A percentile compares a stretch with the other conserved stretches of the same genome.
Conservation (phyloP, 345 rosid species). For the Leavenworthia alabamica region DNA sequence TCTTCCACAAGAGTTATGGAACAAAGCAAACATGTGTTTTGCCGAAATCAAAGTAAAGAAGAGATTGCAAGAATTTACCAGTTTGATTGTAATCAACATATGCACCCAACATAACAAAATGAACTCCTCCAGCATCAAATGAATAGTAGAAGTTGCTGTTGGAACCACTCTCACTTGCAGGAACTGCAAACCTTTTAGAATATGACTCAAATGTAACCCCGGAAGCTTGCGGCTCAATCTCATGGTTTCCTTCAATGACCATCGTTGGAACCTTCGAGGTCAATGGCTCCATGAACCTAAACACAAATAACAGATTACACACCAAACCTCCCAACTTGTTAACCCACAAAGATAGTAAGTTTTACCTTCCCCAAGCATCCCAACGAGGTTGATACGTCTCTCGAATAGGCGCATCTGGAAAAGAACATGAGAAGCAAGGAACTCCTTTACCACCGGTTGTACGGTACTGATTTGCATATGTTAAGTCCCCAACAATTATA, state of each 20-base stretch:
- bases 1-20: not conserved
- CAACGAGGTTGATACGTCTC: conserved; percentile 92
- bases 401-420: conserved; percentile 68
- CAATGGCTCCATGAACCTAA: conserved; percentile 81
- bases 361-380: conserved; percentile 93
- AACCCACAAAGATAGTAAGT: not conserved
- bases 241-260: conserved; percentile 87
- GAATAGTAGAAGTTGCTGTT: conserved; percentile 73
- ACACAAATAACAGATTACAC: not conserved
- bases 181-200: conserved; percentile 64
- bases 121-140: conserved; percentile 77
- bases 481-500: conserved; percentile 71
- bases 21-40: not conserved
- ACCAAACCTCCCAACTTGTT: not conserved
- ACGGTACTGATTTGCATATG: conserved; percentile 76
- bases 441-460: conserved; percentile 73
- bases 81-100: conserved; percentile 62
- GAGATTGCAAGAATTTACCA: conserved; percentile 34
- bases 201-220: conserved; percentile 67
- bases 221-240: conserved; percentile 71
- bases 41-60: not conserved
- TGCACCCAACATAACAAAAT: conserved; percentile 81
- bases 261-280: conserved; percentile 77
- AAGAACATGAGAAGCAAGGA: conserved; percentile 63
- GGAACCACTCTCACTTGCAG: conserved; percentile 68